Base-by-base conservation (phyloP, 805 yeast species). In the Teunomyces panamensis region DNA sequence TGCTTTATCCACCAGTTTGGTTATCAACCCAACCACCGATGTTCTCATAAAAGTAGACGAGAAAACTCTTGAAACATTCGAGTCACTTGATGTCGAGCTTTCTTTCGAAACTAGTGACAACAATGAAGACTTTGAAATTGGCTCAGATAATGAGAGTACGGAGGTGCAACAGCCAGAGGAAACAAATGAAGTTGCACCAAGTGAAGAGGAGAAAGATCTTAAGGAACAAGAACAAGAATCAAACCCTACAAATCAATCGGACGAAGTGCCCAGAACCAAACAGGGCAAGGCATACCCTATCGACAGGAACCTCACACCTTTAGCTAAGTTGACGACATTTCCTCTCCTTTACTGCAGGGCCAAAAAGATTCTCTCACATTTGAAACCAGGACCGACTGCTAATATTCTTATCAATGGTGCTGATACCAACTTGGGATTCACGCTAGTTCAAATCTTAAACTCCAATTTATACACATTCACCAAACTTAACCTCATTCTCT, bases 1-100 rank as follows among this genome's bases (percentile, higher is more conserved):
- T 7, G 66, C 86, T 2, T 62, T 84, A 24, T 77, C 84, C 30
- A 73, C 87, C 3, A 76, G 81, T 39, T 69, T 85, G 9, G 57
- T 80, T 16, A 62, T 85, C 3, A 77, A 82, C 49, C 83, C 87
- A 11, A 56, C 59, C 9, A 59, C 67, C 30, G 89, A 84, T 55
- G 45, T 59, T 17, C 16, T 72, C 14, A 42, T 72, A 1, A 60
- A 56, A n/a, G 56, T 71, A 6, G 45, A 42, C 27, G 65, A 64
- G 0, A 59, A 52, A 2, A 57, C 56, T 4, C 47, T 64, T 16
- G 58, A 54, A 1, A 46, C 48, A 14, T 47, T 71, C 36, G 52
- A 49, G 6, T 30, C 47, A 1, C 44, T 66, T 10, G 68, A 70
- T 48, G 55, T 65, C 7, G 46, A 54, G 26, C 57, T 69, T 27